Percentiles rank a stretch among this genome's conserved stretches.
These are phyloP conservation scores for Hortiboletus flavorubellus DNA, from an alignment of 768 basidiomycete species.

Conservation along the genomic window DNA sequence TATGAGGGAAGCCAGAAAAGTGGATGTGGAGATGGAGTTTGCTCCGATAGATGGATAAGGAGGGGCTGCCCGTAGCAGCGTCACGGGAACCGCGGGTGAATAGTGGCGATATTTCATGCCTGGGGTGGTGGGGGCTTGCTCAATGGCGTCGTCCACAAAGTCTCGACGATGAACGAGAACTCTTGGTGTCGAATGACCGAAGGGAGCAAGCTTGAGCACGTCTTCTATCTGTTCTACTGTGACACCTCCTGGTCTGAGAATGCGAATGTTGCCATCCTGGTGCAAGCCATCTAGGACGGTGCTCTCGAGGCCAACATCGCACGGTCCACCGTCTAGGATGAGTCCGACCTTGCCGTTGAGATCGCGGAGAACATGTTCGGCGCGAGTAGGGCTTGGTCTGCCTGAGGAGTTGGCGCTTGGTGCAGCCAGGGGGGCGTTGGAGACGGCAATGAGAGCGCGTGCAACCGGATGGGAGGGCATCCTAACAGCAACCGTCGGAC, in stretches of 20 bases:
- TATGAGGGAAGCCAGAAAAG: constrained; percentile 45
- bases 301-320: constrained; percentile 89
- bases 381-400: constrained; percentile 89
- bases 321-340: constrained; percentile 91
- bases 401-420: constrained; percentile 95
- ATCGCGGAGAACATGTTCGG: constrained; percentile 80
- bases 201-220: constrained; percentile 45
- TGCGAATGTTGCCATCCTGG: constrained; percentile 68
- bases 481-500: constrained; percentile 81
- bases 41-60: constrained; percentile 35
- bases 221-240: constrained; percentile 83
- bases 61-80: constrained; percentile 59
- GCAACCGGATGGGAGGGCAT: constrained; percentile 96
- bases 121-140: constrained; percentile 85
- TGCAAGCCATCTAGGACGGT: constrained; percentile 91
- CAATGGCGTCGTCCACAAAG: constrained; percentile 64
- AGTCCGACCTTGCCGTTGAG: constrained; percentile 68
- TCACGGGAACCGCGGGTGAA: constrained; percentile 85
- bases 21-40: constrained; percentile 28
- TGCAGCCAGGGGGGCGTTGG: constrained; percentile 80
- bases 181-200: constrained; percentile 40
- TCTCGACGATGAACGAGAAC: constrained; percentile 82
- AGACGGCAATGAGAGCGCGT: constrained; percentile 75
- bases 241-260: constrained; percentile 89
- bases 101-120: constrained; percentile 99